Conservation (phyloP, 2,329 filamentous ascomycete species). For the Paraphoma chrysanthemicola region DNA sequence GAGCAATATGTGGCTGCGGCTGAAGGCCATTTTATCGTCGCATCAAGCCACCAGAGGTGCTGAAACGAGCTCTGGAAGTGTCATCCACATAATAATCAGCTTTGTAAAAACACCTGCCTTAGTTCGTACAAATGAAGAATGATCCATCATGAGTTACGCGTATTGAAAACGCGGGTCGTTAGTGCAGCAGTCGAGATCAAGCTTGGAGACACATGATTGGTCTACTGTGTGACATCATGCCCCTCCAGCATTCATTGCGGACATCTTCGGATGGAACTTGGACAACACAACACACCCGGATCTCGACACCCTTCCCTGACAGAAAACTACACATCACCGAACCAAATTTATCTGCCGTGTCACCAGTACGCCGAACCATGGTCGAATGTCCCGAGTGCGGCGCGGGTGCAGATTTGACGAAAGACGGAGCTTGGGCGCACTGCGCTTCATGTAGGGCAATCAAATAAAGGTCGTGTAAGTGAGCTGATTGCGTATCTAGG, state of each 20-base stretch:
- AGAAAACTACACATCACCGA: not conserved
- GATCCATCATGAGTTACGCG: too few relatives aligned
- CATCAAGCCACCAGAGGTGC: too few relatives aligned
- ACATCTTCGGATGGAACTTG: not conserved
- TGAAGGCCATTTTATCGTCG: too few relatives aligned
- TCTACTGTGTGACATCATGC: not conserved
- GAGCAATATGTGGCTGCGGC: too few relatives aligned
- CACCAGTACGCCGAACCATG: conserved; percentile 14
- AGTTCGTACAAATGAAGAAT: too few relatives aligned
- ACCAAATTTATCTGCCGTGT: not conserved
- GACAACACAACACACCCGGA: not conserved
- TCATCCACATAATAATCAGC: too few relatives aligned
- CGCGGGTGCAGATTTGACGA: conserved; percentile 35
- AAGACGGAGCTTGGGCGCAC: conserved; percentile 37
- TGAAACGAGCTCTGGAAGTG: too few relatives aligned
- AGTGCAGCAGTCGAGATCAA: not conserved
- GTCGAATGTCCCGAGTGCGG: conserved; percentile 37
- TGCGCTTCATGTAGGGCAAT: conserved; percentile 32
- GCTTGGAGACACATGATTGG: not conserved
- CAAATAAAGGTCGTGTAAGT: too few relatives aligned
- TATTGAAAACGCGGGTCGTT: not conserved
- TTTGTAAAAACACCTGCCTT: too few relatives aligned
- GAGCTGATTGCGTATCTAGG: conserved; percentile 9
- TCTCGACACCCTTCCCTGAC: not conserved
- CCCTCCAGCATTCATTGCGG: conserved; percentile 2